A percentile compares a stretch with the other conserved stretches of the same genome.
phyloP scores from a whole-genome alignment of 2,329 filamentous ascomycete genomes.

The Hypoxylon sp. region DNA sequence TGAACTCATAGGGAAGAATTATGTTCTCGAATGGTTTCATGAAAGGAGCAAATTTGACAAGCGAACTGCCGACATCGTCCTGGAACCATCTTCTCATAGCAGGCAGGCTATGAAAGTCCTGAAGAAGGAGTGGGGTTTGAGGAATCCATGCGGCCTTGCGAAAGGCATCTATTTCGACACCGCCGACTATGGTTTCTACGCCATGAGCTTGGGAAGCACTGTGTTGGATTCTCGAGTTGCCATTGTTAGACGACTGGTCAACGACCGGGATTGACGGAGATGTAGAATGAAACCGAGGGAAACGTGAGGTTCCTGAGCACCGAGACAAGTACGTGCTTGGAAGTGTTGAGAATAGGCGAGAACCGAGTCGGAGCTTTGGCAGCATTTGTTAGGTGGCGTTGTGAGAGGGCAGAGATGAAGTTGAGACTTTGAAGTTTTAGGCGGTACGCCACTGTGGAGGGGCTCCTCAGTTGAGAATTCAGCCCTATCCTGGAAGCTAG shows the following conservation, averaged over 20 bases:
- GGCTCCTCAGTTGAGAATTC: too few relatives aligned
- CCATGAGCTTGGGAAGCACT: background rate
- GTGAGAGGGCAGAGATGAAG: background rate
- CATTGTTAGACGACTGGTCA: background rate
- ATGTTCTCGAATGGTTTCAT: constrained; percentile 34
- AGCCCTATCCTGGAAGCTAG: too few relatives aligned
- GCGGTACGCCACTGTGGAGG: background rate
- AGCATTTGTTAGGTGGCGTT: constrained; percentile 8
- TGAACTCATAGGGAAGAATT: constrained; percentile 44
- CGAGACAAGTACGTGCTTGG: background rate
- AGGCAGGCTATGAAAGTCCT: constrained; percentile 30
- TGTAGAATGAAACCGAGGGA: constrained; percentile 5
- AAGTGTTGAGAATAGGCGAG: background rate
- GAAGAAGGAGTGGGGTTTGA: constrained; percentile 30
- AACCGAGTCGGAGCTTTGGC: background rate
- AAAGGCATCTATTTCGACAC: constrained; percentile 34
- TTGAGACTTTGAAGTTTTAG: background rate
- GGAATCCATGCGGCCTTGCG: constrained; percentile 35
- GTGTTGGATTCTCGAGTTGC: background rate
- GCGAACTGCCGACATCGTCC: background rate
- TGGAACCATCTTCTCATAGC: constrained; percentile 44
- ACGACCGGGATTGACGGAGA: background rate
- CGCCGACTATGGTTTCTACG: constrained; percentile 18
- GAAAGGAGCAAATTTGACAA: constrained; percentile 29
- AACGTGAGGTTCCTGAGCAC: background rate